Evolutionary conservation across 2,329 filamentous ascomycete genomes (phyloP), one percentile per base, ranked within the genome.

Genomic region (Colletotrichum tropicale): DNA sequence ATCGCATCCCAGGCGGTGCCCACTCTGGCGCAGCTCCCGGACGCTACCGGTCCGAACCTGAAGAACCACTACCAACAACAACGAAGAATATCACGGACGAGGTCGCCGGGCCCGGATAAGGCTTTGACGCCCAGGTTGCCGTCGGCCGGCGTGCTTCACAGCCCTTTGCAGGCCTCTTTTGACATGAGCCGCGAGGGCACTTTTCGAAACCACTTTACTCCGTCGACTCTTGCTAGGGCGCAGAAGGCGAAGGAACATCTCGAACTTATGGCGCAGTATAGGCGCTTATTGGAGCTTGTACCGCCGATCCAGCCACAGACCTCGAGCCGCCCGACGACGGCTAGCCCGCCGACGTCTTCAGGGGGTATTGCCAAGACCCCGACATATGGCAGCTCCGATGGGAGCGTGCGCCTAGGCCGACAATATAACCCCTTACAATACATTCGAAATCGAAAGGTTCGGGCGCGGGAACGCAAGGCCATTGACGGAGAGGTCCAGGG

Each of bases 371-470:
- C 74, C 82, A 76, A 74, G 16, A 61, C 69, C 12, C 62, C 77
- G 12, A 77, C 75, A 3, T 70, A 70, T 3, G 77, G 80, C 85
- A 64, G 78, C 85, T 75, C 72, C 81, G 87, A 79, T 69, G 83
- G 74, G 76, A 83, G 70, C 83, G 84, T 77, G 66, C 86, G 79
- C 74, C 83, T 93, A 9, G 94, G 94, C 6, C 93, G 96, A 68
- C 86, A 88, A 3, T 98, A 98, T 82, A 98, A 99, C 82, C 97
- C 96, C 6, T 86, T 99, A 28, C 97, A 98, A 83, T 95, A 95
- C 79, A 94, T 98, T 71, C 93, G 97, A 24, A 98, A 99, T 81
- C 91, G 96, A 64, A 96, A 96, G 82, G 91, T 97, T 15, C 91
- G 97, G 77, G 93, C 94, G 30, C 91, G 96, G 18, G 95, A 98